These are phyloP conservation scores for Hyaloperonospora arabidopsidis DNA, from an alignment of 352 stramenopile species.

Conservation along the genomic window DNA sequence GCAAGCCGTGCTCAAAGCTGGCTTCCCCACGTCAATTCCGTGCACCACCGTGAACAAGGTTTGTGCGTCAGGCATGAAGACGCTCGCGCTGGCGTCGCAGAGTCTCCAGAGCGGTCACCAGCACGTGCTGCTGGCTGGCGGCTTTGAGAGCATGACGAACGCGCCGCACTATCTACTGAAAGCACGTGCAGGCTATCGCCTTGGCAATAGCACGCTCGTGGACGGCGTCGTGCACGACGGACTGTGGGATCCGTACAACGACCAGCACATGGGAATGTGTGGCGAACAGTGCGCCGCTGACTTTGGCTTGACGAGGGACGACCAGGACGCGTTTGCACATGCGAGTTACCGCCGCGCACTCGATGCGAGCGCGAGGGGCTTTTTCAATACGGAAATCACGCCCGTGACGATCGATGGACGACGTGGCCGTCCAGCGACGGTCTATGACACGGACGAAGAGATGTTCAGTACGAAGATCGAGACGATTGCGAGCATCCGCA, in stretches of 20 bases:
- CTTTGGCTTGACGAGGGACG: slow-evolving; percentile 88
- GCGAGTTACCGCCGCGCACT: slow-evolving; percentile 87
- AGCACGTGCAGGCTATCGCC: slow-evolving; percentile 84
- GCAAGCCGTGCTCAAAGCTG: slow-evolving; percentile 89
- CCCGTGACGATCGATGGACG: slow-evolving; percentile 74
- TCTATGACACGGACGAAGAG: slow-evolving; percentile 90
- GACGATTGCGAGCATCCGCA: slow-evolving; percentile 85
- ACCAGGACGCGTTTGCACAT: slow-evolving; percentile 94
- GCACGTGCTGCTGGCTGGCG: slow-evolving; percentile 88
- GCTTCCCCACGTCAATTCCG: slow-evolving; percentile 87
- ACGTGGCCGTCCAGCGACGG: slow-evolving; percentile 37
- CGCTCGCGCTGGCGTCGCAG: slow-evolving; percentile 76
- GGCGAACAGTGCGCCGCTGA: slow-evolving; percentile 91
- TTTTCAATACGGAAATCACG: slow-evolving; percentile 88
- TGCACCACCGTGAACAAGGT: slow-evolving; percentile 99
- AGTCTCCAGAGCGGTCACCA: slow-evolving; percentile 83
- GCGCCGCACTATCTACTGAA: slow-evolving; percentile 94
- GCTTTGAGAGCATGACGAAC: slow-evolving; percentile 98
- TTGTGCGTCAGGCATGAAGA: slow-evolving; percentile 94
- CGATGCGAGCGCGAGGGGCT: slow-evolving; percentile 66
- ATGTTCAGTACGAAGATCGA: slow-evolving; percentile 85
- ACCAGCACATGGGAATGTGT: slow-evolving; percentile 93
- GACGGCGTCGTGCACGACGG: slow-evolving; percentile 92
- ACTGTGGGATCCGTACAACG: slow-evolving; percentile 96
- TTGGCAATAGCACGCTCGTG: slow-evolving; percentile 88